Percentiles rank a stretch among this genome's conserved stretches.
phyloP scores from a whole-genome alignment of 805 yeast genomes.

The Metschnikowia proteae region DNA sequence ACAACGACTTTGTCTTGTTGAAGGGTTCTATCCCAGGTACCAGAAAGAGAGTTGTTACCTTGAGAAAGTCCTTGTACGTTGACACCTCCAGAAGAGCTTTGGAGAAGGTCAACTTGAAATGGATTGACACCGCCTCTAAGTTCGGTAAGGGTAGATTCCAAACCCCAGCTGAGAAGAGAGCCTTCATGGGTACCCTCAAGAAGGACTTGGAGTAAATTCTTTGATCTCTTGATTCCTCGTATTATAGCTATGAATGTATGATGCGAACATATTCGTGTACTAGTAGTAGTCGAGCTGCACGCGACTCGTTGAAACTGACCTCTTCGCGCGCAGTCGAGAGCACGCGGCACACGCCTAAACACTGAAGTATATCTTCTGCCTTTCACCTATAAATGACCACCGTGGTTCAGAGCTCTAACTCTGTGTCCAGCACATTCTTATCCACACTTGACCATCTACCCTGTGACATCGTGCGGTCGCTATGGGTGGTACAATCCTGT shows the following conservation, averaged over 20 bases:
- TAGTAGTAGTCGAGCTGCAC: neutral
- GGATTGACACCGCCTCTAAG: constrained; percentile 99
- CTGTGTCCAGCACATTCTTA: constrained; percentile 35
- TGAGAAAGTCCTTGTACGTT: constrained; percentile 97
- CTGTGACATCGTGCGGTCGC: constrained; percentile 39
- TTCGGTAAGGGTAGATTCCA: constrained; percentile 99
- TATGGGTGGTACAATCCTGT: constrained; percentile 40
- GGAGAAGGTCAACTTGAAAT: constrained; percentile 94
- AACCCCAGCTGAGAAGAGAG: constrained; percentile 99
- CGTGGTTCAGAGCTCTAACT: constrained; percentile 24
- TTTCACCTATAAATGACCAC: constrained; percentile 7
- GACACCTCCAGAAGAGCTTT: constrained; percentile 97
- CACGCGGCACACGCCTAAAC: neutral
- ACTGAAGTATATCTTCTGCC: neutral
- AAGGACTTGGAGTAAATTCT: constrained; percentile 66
- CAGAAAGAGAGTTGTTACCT: constrained; percentile 98
- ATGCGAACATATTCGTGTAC: constrained; percentile 2
- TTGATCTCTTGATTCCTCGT: neutral
- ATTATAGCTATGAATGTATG: constrained; percentile 16
- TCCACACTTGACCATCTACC: constrained; percentile 44
- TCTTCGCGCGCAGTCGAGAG: too few species aligned
- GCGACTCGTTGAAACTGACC: neutral
- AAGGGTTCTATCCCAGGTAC: constrained; percentile 99
- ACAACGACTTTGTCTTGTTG: constrained; percentile 95
- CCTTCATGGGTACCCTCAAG: constrained; percentile 99